Evolutionary conservation across 306 rosid genomes (phyloP), one percentile per base, ranked within the genome.

Genomic region (Corylus heterophylla): DNA sequence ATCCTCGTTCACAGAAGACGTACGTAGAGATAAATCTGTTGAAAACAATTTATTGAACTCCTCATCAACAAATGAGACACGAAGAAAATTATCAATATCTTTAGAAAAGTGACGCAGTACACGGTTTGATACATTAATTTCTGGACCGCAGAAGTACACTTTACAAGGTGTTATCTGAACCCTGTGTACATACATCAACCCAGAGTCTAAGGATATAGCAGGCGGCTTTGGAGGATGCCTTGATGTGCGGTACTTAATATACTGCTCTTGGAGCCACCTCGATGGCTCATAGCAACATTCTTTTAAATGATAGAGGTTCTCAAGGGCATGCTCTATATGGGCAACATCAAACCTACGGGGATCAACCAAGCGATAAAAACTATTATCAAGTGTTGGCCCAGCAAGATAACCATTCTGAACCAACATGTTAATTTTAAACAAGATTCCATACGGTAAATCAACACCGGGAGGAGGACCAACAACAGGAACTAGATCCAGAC

Each of bases 61-160:
- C 89, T 94, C 97, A 13, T 92, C 97, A 18, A 92, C 91, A 83
- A 94, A 94, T n/a, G 98, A 92, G 78, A 92, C 92, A 54, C 96
- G 93, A 39, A 94, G 79, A 55, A 94, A 94, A 85, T 94, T 86
- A 74, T 92, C 87, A 4, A 86, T 73, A 42, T 87, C 39, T 49
- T 62, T 35, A 48, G 25, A 62, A 66, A 83, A 90, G 0, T 83
- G 20, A 45, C 96, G 98, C 25, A 92, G 78, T 12, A 94, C 91
- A 69, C 98, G 98, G 83, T 94, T 94, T 20, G 98, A 94, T 74
- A 92, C 90, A 79, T 92, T 94, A 5, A 90, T 73, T 83, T 94
- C 97, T 8, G 96, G 98, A 75, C 97, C 97, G 61, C 80, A 75
- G 48, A 88, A 92, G 75, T 87, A 90, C 31, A 92, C 89, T 63